Percentiles rank a stretch among this genome's conserved stretches.
phyloP scores from a whole-genome alignment of 129 eudicot species.

The Helichrysum umbraculigerum region DNA sequence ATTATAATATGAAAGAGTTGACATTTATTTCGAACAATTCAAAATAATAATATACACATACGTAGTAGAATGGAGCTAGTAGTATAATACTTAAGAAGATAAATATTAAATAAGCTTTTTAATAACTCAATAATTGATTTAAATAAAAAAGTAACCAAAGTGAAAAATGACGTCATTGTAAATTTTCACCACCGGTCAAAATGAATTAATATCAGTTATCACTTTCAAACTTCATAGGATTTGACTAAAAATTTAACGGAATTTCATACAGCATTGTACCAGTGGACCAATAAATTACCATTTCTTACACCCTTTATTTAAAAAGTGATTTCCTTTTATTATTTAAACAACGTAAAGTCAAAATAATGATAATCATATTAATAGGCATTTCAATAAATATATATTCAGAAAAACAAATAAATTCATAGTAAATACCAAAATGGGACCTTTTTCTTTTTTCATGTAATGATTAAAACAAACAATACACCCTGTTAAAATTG shows the following conservation, averaged over 20 bases:
- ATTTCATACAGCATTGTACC: conserved; percentile 22
- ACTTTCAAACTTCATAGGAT: conserved; percentile 25
- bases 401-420: background rate
- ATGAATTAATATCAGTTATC: conserved; percentile 21
- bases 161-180: conserved; percentile 19
- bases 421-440: conserved; percentile 31
- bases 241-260: conserved; percentile 32
- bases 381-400: background rate
- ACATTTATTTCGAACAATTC: too few relatives aligned
- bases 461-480: conserved; percentile 32
- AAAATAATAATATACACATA: too few relatives aligned
- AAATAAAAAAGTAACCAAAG: background rate
- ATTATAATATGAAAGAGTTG: too few relatives aligned
- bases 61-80: too few relatives aligned
- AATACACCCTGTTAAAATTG: conserved; percentile 38
- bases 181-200: conserved; percentile 33
- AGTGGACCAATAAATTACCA: conserved; percentile 17
- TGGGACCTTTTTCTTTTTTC: conserved; percentile 25
- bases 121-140: too few relatives aligned
- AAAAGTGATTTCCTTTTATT: background rate
- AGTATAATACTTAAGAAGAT: too few relatives aligned
- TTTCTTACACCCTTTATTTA: conserved; percentile 13
- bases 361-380: background rate
- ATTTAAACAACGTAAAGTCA: conserved; percentile 5
- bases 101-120: background rate